Evolutionary conservation across 2,329 filamentous ascomycete genomes (phyloP).

Genomic region (Fulvia fulva): DNA sequence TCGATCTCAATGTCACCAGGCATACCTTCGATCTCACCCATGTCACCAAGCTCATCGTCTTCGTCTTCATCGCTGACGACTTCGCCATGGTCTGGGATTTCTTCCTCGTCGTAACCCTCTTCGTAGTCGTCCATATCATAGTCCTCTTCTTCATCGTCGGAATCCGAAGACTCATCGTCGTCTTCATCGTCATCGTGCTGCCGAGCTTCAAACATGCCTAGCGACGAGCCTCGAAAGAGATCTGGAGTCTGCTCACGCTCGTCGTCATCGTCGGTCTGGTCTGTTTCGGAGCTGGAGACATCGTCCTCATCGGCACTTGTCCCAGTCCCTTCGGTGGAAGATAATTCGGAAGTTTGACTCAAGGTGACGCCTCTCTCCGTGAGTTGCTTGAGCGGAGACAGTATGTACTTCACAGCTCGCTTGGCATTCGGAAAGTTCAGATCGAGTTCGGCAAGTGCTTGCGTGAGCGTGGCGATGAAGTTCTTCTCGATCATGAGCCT

Average conservation of each 20-base stretch:
- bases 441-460: conserved; percentile 91
- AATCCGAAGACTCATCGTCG: conserved; percentile 36
- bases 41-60: conserved; percentile 62
- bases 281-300: conserved; percentile 72
- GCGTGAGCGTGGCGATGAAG: conserved; percentile 81
- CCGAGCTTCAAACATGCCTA: conserved; percentile 87
- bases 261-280: conserved; percentile 65
- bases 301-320: conserved; percentile 75
- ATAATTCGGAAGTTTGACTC: conserved; percentile 75
- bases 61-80: conserved; percentile 85
- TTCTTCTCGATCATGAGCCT: conserved; percentile 99
- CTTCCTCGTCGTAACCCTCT: conserved; percentile 80
- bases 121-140: conserved; percentile 92
- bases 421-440: conserved; percentile 91
- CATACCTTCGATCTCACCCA: conserved; percentile 67
- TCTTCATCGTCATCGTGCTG: conserved; percentile 75
- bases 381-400: conserved; percentile 81
- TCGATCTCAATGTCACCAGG: conserved; percentile 61
- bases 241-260: conserved; percentile 88
- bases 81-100: conserved; percentile 77
- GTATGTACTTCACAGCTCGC: conserved; percentile 91
- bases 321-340: conserved; percentile 52
- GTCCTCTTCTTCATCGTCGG: conserved; percentile 38
- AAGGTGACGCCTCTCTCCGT: conserved; percentile 83
- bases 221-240: conserved; percentile 89